Percentiles rank a stretch among this genome's conserved stretches.
Conservation (phyloP, 2,329 filamentous ascomycete species). For the Sarocladium kiliense region DNA sequence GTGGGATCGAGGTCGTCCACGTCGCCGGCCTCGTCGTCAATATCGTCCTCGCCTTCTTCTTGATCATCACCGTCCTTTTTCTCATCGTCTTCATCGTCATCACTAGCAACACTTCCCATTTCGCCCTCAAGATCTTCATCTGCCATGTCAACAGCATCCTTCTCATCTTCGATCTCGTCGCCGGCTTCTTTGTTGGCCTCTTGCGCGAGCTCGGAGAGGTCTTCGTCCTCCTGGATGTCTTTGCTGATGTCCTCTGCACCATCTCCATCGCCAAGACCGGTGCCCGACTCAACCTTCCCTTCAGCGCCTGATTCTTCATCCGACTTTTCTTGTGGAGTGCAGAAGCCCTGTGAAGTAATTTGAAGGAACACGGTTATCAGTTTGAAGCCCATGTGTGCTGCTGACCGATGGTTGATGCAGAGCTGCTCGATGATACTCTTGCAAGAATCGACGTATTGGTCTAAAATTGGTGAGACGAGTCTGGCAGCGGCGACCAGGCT, state of each 20-base stretch:
- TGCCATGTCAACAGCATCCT: conserved; percentile 88
- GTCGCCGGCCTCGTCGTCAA: conserved; percentile 86
- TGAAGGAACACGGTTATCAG: conserved; percentile 74
- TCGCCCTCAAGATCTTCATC: conserved; percentile 89
- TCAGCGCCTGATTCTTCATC: conserved; percentile 63
- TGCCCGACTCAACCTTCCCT: conserved; percentile 83
- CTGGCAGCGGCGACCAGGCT: conserved; percentile 23
- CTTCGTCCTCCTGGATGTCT: conserved; percentile 89
- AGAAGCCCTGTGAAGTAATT: conserved; percentile 82
- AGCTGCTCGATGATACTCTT: conserved; percentile 53
- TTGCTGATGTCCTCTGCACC: conserved; percentile 98
- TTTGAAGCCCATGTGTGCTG: conserved; percentile 68
- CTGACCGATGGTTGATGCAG: conserved; percentile 61
- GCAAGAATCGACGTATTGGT: conserved; percentile 64
- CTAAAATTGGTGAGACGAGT: conserved; percentile 59
- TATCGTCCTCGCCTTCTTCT: conserved; percentile 63
- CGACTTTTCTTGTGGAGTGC: conserved; percentile 77
- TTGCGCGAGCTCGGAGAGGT: conserved; percentile 85
- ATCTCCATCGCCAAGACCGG: conserved; percentile 89
- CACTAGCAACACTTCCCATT: conserved; percentile 59
- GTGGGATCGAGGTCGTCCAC: conserved; percentile 87
- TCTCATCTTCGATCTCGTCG: conserved; percentile 69
- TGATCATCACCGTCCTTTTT: conserved; percentile 59
- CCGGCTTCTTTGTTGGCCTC: conserved; percentile 64
- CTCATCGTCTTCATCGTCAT: conserved; percentile 55